These are phyloP conservation scores for Smallanthus sonchifolius DNA, from an alignment of 129 eudicot species.

Conservation along the genomic window DNA sequence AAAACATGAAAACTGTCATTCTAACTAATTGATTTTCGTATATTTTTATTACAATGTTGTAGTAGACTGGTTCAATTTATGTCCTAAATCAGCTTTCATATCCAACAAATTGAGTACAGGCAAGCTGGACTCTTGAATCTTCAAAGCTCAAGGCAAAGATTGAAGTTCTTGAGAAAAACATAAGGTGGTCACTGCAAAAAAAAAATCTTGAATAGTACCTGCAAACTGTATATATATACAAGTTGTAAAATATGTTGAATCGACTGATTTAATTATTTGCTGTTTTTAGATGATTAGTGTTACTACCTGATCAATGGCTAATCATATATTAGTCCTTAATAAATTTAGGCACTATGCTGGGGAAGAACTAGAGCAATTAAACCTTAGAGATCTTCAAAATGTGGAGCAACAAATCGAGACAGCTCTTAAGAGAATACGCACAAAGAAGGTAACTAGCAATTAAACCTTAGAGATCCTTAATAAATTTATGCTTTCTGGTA, in stretches of 20 bases:
- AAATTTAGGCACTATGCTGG: conserved; percentile 66
- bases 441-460: conserved; percentile 54
- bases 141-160: conserved; percentile 52
- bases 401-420: conserved; percentile 78
- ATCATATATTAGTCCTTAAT: neutral
- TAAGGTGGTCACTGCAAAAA: conserved; percentile 36
- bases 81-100: neutral
- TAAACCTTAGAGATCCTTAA: too few relatives aligned
- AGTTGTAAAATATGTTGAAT: neutral
- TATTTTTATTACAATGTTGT: neutral
- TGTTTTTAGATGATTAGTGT: neutral
- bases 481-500: neutral
- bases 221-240: neutral
- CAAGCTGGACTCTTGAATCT: conserved; percentile 56
- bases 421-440: conserved; percentile 62
- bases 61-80: neutral
- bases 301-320: neutral
- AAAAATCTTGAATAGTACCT: neutral
- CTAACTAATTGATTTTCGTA: neutral
- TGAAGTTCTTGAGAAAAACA: conserved; percentile 71
- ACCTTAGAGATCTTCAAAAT: conserved; percentile 65
- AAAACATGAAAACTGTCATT: neutral
- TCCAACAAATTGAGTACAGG: conserved; percentile 26
- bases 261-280: neutral
- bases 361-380: conserved; percentile 59